A percentile compares a stretch with the other conserved stretches of the same genome.
Conservation (phyloP, 352 stramenopile genomes). For the Blastocystis sp. region DNA sequence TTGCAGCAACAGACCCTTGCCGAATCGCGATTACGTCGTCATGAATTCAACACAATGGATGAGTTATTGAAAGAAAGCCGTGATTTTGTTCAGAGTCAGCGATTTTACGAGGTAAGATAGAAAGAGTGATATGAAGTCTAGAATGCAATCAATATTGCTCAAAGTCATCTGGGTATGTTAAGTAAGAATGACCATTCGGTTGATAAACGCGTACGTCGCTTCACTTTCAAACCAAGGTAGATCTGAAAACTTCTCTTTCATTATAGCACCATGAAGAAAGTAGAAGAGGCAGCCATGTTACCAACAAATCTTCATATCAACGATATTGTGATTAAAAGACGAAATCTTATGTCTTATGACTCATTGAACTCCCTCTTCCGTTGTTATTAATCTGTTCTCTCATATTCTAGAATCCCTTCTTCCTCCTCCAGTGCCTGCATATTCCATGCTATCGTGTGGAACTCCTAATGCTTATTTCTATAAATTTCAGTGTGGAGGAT, state of each 20-base stretch:
- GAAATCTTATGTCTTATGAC: not conserved
- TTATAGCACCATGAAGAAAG: slow-evolving; percentile 58
- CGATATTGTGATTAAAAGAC: slow-evolving; percentile 13
- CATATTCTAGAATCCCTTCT: slow-evolving; percentile 22
- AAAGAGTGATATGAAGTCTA: not conserved
- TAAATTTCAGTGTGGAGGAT: slow-evolving; percentile 4
- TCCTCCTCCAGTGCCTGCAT: not conserved
- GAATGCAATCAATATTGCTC: not conserved
- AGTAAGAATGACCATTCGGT: slow-evolving; percentile 1
- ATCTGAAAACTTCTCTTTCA: too few species aligned
- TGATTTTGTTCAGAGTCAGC: slow-evolving; percentile 55
- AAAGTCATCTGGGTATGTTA: not conserved
- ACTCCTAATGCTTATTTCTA: slow-evolving; percentile 48
- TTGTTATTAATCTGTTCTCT: not conserved
- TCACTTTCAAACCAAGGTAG: slow-evolving; percentile 57
- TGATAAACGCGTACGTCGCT: not conserved
- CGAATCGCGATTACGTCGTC: slow-evolving; percentile 1
- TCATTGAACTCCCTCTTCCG: slow-evolving; percentile 19
- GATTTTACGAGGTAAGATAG: slow-evolving; percentile 6
- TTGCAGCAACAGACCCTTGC: slow-evolving; percentile 29
- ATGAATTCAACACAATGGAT: slow-evolving; percentile 55
- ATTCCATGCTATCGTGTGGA: slow-evolving; percentile 38
- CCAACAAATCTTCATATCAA: slow-evolving; percentile 66
- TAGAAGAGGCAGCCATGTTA: slow-evolving; percentile 12
- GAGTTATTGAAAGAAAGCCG: slow-evolving; percentile 31